Percentiles rank a stretch among this genome's conserved stretches.
phyloP scores from a whole-genome alignment of 2,329 filamentous ascomycete species.

The Penicillium sclerotiorum region DNA sequence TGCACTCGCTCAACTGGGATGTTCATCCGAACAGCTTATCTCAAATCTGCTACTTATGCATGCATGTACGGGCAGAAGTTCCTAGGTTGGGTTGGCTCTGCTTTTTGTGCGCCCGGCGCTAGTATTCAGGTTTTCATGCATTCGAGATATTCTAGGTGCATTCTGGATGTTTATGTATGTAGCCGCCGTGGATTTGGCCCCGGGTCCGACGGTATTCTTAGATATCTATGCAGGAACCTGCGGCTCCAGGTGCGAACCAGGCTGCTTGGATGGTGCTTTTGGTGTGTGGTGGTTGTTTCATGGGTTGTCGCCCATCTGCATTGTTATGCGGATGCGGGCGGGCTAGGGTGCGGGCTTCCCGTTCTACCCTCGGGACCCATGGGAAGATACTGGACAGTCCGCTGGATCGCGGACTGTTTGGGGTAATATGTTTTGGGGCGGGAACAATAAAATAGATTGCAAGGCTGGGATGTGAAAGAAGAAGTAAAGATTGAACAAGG shows the following conservation, averaged over 20 bases:
- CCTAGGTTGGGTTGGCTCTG: no score
- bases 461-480: no score
- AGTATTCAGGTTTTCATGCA: not conserved
- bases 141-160: no score
- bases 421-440: not conserved
- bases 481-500: no score
- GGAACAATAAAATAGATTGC: no score
- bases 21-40: no score
- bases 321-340: not conserved
- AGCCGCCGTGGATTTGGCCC: not conserved
- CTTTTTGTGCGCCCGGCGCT: not conserved
- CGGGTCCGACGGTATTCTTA: slow-evolving; percentile 5
- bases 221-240: slow-evolving; percentile 1
- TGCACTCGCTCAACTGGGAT: no score
- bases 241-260: not conserved
- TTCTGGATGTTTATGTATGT: not conserved
- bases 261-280: not conserved
- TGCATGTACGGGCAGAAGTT: no score
- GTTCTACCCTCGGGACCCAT: no score
- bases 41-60: no score
- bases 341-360: not conserved
- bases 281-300: not conserved
- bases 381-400: not conserved
- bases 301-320: no score
- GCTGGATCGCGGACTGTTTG: not conserved